Evolutionary conservation across 2,329 filamentous ascomycete genomes (phyloP), one percentile per base, ranked within the genome.

Genomic region (Colletotrichum tofieldiae): DNA sequence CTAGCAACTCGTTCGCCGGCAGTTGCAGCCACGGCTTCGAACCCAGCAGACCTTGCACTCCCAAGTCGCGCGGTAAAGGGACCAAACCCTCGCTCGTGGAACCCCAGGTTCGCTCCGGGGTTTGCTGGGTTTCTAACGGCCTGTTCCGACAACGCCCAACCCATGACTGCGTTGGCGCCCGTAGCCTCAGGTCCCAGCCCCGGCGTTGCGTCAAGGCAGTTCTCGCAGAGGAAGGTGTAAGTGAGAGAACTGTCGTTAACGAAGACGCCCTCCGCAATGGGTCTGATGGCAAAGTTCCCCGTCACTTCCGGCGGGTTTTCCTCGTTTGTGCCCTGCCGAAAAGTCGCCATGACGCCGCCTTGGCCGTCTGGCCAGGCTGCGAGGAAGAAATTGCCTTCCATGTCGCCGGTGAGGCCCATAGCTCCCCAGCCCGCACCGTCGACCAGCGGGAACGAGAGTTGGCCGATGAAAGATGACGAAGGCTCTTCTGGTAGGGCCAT

Each of bases 211-310:
- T 77, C 77, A 11, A 83, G 75, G 59, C 81, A 83, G 14, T 77
- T 77, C 55, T 82, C 78, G 77, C 84, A 87, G 7, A 87, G 78
- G 76, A 86, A 86, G 1, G 85, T 86, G 75, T 84, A 86, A 0
- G 82, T 82, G 63, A 85, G 81, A 70, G 82, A 81, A 0, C 83
- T 84, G 58, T 74, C 77, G 77, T 85, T 86, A 68, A 84, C 81
- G 41, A 79, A 81, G 7, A 83, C 85, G 1, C 81, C 84, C n/a
- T 81, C 81, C 6, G 81, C 74, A 52, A 86, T 85, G 20, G 84
- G 80, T 2, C 76, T 76, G 9, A 84, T 80, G 2, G 79, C 77
- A 71, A 86, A 86, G 37, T 79, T 75, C 4, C 84, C 84, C 2
- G 79, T 80, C 8, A 83, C 81, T 49, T 85, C 82, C n/a, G 84